phyloP scores from a whole-genome alignment of 768 basidiomycete genomes.

The Harrya chromipes region DNA sequence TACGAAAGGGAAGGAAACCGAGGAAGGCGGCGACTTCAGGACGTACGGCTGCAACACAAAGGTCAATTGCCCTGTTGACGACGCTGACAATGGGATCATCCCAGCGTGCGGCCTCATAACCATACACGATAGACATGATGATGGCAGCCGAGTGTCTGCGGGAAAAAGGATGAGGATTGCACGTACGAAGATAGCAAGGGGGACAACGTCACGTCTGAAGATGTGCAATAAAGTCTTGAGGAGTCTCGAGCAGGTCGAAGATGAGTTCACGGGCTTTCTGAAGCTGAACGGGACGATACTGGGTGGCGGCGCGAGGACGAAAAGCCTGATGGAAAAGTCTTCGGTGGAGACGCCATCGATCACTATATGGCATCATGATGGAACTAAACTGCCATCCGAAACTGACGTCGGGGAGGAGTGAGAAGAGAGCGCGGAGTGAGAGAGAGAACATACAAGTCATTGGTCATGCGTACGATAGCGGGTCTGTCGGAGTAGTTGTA shows the following conservation, averaged over 20 bases:
- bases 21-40: conserved; percentile 34
- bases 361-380: conserved; percentile 26
- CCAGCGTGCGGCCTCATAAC: conserved; percentile 23
- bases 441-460: background rate
- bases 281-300: conserved; percentile 23
- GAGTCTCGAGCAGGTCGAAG: conserved; percentile 22
- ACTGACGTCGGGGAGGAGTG: conserved; percentile 1
- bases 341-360: conserved; percentile 30
- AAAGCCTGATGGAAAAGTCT: conserved; percentile 28
- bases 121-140: conserved; percentile 32
- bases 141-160: conserved; percentile 25
- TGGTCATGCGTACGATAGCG: conserved; percentile 27
- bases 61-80: conserved; percentile 23
- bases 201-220: conserved; percentile 24
- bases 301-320: conserved; percentile 15
- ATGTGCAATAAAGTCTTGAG: conserved; percentile 16
- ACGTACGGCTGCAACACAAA: conserved; percentile 19
- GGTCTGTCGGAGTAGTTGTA: conserved; percentile 46
- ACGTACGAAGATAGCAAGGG: background rate
- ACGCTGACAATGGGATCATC: conserved; percentile 28
- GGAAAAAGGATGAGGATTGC: background rate
- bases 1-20: conserved; percentile 37
- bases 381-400: conserved; percentile 16
- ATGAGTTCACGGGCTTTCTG: conserved; percentile 26
- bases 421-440: no score